Percentiles rank a stretch among this genome's conserved stretches.
These are phyloP conservation scores for Trichosanthes truncata DNA, from an alignment of 306 rosid genomes.

Conservation along the genomic window DNA sequence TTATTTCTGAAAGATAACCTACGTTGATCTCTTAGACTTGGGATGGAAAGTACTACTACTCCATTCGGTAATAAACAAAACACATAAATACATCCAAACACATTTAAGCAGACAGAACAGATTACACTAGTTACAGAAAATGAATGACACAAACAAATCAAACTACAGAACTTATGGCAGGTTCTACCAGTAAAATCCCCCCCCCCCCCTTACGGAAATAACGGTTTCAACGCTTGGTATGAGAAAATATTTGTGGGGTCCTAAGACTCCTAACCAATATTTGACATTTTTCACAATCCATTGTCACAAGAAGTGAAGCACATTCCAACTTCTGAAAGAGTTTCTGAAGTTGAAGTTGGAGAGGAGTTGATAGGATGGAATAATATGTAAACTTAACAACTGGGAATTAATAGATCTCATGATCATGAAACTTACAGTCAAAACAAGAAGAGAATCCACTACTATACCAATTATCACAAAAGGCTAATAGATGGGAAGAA, in stretches of 20 bases:
- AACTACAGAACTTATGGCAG: background rate
- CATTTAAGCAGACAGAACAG: background rate
- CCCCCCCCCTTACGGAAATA: too few species aligned
- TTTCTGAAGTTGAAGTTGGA: background rate
- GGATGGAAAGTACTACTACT: background rate
- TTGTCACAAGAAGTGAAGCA: background rate
- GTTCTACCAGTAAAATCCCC: background rate
- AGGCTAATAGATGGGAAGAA: too few species aligned
- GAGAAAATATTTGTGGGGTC: background rate
- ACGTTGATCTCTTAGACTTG: too few species aligned
- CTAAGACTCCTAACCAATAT: background rate
- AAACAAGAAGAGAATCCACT: background rate
- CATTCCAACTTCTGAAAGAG: background rate
- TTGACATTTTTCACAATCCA: background rate
- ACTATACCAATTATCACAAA: background rate
- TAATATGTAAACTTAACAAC: background rate
- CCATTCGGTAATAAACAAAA: background rate
- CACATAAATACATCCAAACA: background rate
- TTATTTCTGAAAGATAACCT: too few species aligned
- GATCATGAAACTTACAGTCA: background rate
- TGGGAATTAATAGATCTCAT: background rate
- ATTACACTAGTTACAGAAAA: background rate
- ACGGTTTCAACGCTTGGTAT: background rate
- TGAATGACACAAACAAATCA: background rate
- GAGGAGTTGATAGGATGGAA: background rate